A percentile compares a stretch with the other conserved stretches of the same genome.
phyloP scores from a whole-genome alignment of 768 basidiomycete genomes.

The Boletus bicolor region DNA sequence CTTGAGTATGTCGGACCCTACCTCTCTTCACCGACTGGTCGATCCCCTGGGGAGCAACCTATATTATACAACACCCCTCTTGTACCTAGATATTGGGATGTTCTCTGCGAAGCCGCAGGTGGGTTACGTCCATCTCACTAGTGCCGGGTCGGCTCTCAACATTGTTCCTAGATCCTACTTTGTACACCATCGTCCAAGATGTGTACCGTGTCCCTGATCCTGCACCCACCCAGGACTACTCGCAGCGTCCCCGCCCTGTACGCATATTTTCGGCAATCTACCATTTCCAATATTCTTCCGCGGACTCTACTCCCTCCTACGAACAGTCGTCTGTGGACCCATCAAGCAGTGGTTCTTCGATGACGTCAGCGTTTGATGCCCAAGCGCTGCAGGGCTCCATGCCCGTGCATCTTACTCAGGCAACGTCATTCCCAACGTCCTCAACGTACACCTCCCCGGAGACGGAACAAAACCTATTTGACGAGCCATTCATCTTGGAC shows the following conservation, averaged over 20 bases:
- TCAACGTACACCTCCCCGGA: neutral
- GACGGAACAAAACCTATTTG: slow-evolving; percentile 25
- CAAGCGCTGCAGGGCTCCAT: slow-evolving; percentile 2
- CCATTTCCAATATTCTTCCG: slow-evolving; percentile 44
- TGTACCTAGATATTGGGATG: slow-evolving; percentile 64
- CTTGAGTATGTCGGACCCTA: slow-evolving; percentile 34
- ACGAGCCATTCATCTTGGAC: slow-evolving; percentile 31
- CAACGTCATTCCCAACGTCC: slow-evolving; percentile 8
- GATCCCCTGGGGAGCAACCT: slow-evolving; percentile 25
- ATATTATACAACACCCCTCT: slow-evolving; percentile 59
- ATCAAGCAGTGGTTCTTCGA: slow-evolving; percentile 9
- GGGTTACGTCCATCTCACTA: slow-evolving; percentile 14
- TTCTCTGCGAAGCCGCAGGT: slow-evolving; percentile 56
- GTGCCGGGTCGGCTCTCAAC: neutral
- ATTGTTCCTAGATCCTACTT: slow-evolving; percentile 53
- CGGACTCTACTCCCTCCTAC: slow-evolving; percentile 7
- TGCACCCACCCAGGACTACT: slow-evolving; percentile 18
- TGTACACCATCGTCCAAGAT: slow-evolving; percentile 65
- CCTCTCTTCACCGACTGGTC: slow-evolving; percentile 30
- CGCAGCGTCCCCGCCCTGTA: slow-evolving; percentile 26
- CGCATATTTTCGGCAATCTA: slow-evolving; percentile 57
- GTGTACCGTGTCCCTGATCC: slow-evolving; percentile 38
- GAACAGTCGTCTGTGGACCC: slow-evolving; percentile 12
- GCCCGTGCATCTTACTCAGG: neutral
- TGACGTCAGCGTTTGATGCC: slow-evolving; percentile 14